Evolutionary conservation across 768 basidiomycete genomes (phyloP), one percentile per base, ranked within the genome.

Genomic region (Pisolithus albus): DNA sequence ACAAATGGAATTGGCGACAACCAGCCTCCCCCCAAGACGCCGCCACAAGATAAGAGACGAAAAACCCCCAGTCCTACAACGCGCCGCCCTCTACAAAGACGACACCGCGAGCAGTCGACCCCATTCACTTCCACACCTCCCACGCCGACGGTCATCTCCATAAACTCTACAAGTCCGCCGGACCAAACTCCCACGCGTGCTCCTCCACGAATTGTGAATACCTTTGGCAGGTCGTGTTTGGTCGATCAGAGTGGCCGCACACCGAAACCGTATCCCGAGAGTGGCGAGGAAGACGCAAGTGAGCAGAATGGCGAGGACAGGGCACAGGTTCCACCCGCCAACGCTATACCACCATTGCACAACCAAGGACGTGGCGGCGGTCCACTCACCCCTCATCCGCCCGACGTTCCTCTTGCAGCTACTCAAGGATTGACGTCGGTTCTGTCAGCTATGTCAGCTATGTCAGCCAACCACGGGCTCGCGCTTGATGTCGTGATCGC

Each of bases 381-480:
- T 1, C 15, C 43, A 0, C 28, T 55, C 11, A 3, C 30, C 4
- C 54, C 56, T 0, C 59, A 64, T 21, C 46, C 54, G 0, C 9
- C 46, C 0, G 65, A 66, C 19, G 1, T 65, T 2, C 18, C 51
- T 24, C 16, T 68, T 5, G 34, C 50, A 11, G 47, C 56, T 0
- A 42, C 53, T 8, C 56, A 69, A 6, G 74, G 72, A 2, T 59
- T 73, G 13, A 57, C 60, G 7, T 52, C 60, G 41, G 56, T 68
- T 15, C 53, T 80, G 2, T 57, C 63, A 9, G 61, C 60, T 51
- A 76, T 82, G 65, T 70, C 75, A 0, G 21, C 21, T 23, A n/a
- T n/a, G n/a, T n/a, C n/a, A n/a, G 57, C 64, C 18, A 75, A 76
- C 30, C 75, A 79, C 39, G 73, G 74, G 15, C 75, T 76, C 52